phyloP scores from a whole-genome alignment of 441 rosid species.

The Populus hybrid region DNA sequence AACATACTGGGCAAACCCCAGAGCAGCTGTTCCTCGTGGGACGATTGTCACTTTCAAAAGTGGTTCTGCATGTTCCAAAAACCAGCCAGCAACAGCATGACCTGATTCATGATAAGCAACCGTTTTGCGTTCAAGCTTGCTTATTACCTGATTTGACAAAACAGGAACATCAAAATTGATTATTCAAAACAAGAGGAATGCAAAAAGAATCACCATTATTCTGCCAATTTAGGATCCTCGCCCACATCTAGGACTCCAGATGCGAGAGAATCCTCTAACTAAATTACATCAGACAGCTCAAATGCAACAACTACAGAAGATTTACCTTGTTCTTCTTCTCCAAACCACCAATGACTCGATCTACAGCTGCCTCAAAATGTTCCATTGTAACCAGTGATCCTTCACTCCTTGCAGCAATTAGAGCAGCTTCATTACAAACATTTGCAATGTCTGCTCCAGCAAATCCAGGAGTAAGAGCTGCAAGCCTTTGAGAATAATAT shows the following conservation, averaged over 20 bases:
- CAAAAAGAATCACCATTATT: not conserved
- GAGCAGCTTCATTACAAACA: constrained; percentile 76
- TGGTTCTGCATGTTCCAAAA: constrained; percentile 65
- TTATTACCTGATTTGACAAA: constrained; percentile 57
- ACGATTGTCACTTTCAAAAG: constrained; percentile 66
- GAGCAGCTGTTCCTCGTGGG: constrained; percentile 59
- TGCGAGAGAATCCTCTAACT: not conserved
- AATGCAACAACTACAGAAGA: not conserved
- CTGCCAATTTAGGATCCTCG: not conserved
- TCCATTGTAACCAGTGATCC: constrained; percentile 45
- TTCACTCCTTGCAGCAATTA: constrained; percentile 65
- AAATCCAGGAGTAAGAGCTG: constrained; percentile 75
- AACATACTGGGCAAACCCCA: constrained; percentile 67
- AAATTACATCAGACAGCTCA: not conserved
- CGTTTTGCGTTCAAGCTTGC: constrained; percentile 51
- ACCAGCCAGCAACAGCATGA: constrained; percentile 71
- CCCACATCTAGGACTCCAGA: not conserved
- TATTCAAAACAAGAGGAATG: not conserved
- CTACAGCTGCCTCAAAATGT: constrained; percentile 70
- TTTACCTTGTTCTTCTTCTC: constrained; percentile 71
- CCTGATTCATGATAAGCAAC: constrained; percentile 72
- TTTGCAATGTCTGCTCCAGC: constrained; percentile 81
- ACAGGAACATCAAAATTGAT: not conserved
- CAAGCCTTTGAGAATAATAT: constrained; percentile 62
- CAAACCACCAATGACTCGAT: constrained; percentile 65